Evolutionary conservation across 306 rosid genomes (phyloP).

Genomic region (Echinosophora koreensis): DNA sequence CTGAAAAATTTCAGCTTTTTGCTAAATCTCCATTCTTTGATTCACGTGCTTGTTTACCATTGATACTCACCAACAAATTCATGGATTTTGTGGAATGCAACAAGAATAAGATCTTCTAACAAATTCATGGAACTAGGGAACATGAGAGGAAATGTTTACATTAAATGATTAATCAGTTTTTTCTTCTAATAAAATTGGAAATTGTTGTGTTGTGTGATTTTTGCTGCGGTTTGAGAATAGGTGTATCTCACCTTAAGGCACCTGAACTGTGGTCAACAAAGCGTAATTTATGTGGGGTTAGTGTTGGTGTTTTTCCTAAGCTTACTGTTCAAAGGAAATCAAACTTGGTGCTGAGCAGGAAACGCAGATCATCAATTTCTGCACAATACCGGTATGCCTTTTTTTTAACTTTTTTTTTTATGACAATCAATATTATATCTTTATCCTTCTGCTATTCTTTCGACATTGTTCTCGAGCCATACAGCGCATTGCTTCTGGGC

Average conservation of each 20-base stretch:
- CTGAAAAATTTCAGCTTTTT: neutral
- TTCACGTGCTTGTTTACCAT: neutral
- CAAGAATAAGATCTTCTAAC: neutral
- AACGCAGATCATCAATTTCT: constrained; percentile 54
- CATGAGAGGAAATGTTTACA: neutral
- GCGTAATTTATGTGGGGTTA: constrained; percentile 46
- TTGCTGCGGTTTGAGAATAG: constrained; percentile 37
- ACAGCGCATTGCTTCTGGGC: too few species aligned
- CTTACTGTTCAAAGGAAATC: constrained; percentile 55
- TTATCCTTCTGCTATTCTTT: neutral
- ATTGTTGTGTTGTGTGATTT: neutral
- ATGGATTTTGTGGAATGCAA: neutral
- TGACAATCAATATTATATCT: neutral
- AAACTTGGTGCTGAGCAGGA: constrained; percentile 36
- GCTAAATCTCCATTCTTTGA: neutral
- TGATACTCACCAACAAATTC: neutral
- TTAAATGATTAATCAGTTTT: neutral
- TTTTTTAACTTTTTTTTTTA: neutral
- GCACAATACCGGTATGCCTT: constrained; percentile 66
- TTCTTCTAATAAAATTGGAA: too few species aligned
- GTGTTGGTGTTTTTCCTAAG: constrained; percentile 39
- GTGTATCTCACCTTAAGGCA: constrained; percentile 57
- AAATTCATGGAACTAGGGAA: too few species aligned
- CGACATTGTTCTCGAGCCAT: too few species aligned
- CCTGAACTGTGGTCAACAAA: constrained; percentile 56